phyloP scores from a whole-genome alignment of 345 rosid genomes.

The Carallia brachiata region DNA sequence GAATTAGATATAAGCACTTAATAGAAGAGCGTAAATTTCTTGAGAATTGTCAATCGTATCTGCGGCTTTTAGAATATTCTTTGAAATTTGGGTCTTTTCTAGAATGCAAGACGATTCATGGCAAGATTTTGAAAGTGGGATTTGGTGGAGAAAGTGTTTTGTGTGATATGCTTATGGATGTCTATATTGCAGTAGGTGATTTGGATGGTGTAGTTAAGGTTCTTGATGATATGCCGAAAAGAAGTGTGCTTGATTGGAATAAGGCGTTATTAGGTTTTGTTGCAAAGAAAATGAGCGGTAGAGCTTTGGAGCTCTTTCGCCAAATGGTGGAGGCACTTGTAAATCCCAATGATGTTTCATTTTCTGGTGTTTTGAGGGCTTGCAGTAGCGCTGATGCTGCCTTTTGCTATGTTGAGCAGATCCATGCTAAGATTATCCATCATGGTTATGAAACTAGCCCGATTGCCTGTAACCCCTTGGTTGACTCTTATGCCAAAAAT shows the following conservation, averaged over 20 bases:
- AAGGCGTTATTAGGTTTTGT: conserved; percentile 44
- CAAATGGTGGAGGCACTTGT: conserved; percentile 46
- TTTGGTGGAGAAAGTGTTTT: conserved; percentile 38
- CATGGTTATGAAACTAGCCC: conserved; percentile 51
- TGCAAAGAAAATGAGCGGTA: conserved; percentile 32
- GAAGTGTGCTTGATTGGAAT: conserved; percentile 53
- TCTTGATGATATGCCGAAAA: conserved; percentile 66
- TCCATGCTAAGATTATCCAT: conserved; percentile 62
- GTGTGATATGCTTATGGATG: conserved; percentile 47
- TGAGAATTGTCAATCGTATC: conserved; percentile 51
- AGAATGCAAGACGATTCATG: conserved; percentile 57
- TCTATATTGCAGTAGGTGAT: conserved; percentile 42
- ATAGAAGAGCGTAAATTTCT: conserved; percentile 45
- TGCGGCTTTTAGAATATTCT: conserved; percentile 53
- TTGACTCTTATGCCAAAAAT: conserved; percentile 63
- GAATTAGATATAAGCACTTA: conserved; percentile 24
- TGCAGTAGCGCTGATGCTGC: conserved; percentile 35
- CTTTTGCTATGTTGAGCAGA: conserved; percentile 43
- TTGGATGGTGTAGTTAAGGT: conserved; percentile 43
- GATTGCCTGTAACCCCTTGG: conserved; percentile 57
- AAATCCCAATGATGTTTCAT: conserved; percentile 45
- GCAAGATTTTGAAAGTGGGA: conserved; percentile 57
- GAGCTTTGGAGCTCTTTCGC: conserved; percentile 34
- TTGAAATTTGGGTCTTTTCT: conserved; percentile 40
- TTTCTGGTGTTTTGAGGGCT: conserved; percentile 44